phyloP scores from a whole-genome alignment of 164 flowering plant species.

The Hamamelis virginiana region DNA sequence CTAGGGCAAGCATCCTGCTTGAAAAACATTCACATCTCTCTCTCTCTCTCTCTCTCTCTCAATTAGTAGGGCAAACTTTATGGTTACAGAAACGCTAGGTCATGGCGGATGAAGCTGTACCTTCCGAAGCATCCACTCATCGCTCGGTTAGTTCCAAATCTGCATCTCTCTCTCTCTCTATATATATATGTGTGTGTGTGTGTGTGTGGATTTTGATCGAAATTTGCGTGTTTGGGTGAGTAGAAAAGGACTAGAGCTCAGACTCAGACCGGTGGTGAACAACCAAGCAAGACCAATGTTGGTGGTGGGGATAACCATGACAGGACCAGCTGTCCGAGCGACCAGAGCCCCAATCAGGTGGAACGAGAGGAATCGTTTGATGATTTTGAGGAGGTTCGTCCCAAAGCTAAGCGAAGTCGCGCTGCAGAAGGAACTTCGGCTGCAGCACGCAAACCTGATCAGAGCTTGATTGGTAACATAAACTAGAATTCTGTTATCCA shows the following conservation, averaged over 20 bases:
- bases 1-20: slow-evolving; percentile 9
- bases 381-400: slow-evolving; percentile 51
- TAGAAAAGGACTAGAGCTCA: slow-evolving; percentile 49
- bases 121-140: slow-evolving; percentile 25
- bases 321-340: slow-evolving; percentile 26
- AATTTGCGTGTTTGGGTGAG: not conserved
- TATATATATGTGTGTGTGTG: not conserved
- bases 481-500: not conserved
- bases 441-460: slow-evolving; percentile 14
- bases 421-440: slow-evolving; percentile 20
- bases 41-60: slow-evolving; percentile 9
- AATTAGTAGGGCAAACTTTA: slow-evolving; percentile 11
- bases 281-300: slow-evolving; percentile 9
- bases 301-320: slow-evolving; percentile 25
- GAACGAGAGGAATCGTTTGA: slow-evolving; percentile 58
- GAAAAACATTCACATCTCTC: slow-evolving; percentile 8
- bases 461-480: slow-evolving; percentile 53
- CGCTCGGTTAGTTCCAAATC: slow-evolving; percentile 31
- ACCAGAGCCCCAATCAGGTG: slow-evolving; percentile 24
- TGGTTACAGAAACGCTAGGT: slow-evolving; percentile 7
- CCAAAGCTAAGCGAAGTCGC: slow-evolving; percentile 42
- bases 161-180: not conserved
- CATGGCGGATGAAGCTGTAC: slow-evolving; percentile 34
- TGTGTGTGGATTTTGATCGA: slow-evolving; percentile 6
- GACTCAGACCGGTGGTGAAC: slow-evolving; percentile 10